phyloP scores from a whole-genome alignment of 176 grass and related monocot genomes.

The Paspalum vaginatum region DNA sequence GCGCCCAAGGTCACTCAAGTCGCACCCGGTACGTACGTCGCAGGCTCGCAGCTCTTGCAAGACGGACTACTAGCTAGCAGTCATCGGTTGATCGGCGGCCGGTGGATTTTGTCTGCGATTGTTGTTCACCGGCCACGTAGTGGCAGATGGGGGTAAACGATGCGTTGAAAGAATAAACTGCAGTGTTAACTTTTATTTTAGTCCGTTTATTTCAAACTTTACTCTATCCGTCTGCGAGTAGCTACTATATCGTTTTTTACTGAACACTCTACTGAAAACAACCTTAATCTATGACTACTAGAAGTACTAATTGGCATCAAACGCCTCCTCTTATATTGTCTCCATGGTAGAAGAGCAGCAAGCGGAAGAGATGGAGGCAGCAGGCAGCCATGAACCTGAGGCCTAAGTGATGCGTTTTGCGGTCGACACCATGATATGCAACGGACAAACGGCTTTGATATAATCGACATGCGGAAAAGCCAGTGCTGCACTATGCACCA shows the following conservation, averaged over 20 bases:
- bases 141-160: not conserved
- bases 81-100: not conserved
- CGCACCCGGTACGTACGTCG: too few species aligned
- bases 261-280: too few species aligned
- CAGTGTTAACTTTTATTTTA: too few species aligned
- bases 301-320: not conserved
- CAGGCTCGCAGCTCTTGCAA: not conserved
- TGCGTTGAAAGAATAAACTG: too few species aligned
- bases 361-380: not conserved
- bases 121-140: not conserved
- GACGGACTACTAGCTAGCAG: not conserved
- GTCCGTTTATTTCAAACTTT: too few species aligned
- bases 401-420: not conserved
- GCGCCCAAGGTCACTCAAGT: too few species aligned
- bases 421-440: conserved; percentile 27
- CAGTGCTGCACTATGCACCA: not conserved
- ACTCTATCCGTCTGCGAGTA: too few species aligned
- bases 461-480: not conserved
- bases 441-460: conserved; percentile 21
- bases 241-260: too few species aligned
- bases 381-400: not conserved
- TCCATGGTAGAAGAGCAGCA: not conserved
- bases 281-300: too few species aligned
- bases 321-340: not conserved
- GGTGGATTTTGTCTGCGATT: not conserved